Evolutionary conservation across 805 yeast species (phyloP), one percentile per base, ranked within the genome.

Genomic region (Crinitomyces ghanaensis): DNA sequence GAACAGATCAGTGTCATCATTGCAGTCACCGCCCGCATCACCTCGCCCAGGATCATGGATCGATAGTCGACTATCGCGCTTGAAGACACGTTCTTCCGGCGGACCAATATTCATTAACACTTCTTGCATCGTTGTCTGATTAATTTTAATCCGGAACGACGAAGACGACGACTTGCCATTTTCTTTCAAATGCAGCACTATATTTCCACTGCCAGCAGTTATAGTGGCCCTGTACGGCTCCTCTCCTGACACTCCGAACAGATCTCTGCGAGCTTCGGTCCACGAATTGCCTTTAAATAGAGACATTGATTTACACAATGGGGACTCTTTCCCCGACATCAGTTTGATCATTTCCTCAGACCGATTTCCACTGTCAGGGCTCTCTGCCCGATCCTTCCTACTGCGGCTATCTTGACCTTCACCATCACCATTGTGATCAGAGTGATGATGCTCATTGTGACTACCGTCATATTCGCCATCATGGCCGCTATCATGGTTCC

Each of bases 1-100:
- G 26, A 51, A 48, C 18, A 48, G 30, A 17, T 38, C 36, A 4
- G 42, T 34, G 7, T 31, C 21, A 14, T 34, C 19, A 7, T 30
- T 37, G 28, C 14, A 41, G 34, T 38, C 35, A 34, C 43, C 33
- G 7, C 23, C 32, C 12, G 31, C 6, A 21, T 13, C 21, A 19
- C 13, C 23, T 14, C 6, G 22, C 12, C 19, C 21, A 32, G 46
- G 61, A 23, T 55, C 57, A 46, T 60, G 71, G 26, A 63, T 68
- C 37, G 58, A 54, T n/a, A 63, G 51, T 36, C 72, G 48, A 3
- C 53, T 41, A 39, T 67, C 72, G 32, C 59, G 60, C 35, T 66
- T 67, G 42, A 65, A 58, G 36, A 70, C 61, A 16, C 60, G 57
- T 31, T 69, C 76, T 17, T 66, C 66, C 0, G 81, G 80, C 1